Evolutionary conservation across 225 moss, liverwort and hornwort species (phyloP).

Genomic region (Asterella californica): DNA sequence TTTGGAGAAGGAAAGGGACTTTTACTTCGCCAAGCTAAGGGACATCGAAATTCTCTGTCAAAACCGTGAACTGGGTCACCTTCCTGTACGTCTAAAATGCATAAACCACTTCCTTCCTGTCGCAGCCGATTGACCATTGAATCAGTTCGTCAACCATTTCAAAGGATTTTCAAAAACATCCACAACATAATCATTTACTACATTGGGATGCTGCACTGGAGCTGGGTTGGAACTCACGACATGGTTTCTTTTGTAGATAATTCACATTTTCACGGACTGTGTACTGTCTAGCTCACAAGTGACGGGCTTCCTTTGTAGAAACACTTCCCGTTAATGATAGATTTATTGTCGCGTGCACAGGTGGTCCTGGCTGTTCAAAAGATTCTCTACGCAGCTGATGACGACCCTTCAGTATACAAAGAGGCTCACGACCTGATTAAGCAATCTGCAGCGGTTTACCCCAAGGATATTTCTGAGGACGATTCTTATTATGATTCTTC

Average conservation of each 20-base stretch:
- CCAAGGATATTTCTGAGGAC: conserved; percentile 36
- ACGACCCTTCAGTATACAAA: conserved; percentile 57
- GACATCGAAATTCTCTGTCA: conserved; percentile 98
- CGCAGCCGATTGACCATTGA: no score
- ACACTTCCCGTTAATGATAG: conserved; percentile 8
- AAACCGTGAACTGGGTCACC: conserved; percentile 81
- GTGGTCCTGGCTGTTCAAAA: conserved; percentile 62
- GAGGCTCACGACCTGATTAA: conserved; percentile 53
- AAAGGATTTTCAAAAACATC: no score
- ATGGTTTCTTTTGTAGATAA: not conserved
- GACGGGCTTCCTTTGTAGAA: not conserved
- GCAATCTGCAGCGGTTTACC: conserved; percentile 30
- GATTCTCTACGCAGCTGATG: conserved; percentile 59
- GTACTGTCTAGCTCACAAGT: no score
- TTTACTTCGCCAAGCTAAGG: conserved; percentile 98
- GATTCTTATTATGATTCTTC: conserved; percentile 50
- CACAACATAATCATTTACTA: no score
- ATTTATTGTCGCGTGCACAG: conserved; percentile 31
- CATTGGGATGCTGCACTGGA: no score
- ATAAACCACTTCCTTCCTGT: not conserved
- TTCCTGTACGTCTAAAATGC: conserved; percentile 55
- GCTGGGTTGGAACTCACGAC: not conserved
- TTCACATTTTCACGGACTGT: no score
- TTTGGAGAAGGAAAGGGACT: conserved; percentile 97
- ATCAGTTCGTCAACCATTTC: no score